phyloP scores from a whole-genome alignment of 2,329 filamentous ascomycete genomes.

The Fusarium guadeloupense region DNA sequence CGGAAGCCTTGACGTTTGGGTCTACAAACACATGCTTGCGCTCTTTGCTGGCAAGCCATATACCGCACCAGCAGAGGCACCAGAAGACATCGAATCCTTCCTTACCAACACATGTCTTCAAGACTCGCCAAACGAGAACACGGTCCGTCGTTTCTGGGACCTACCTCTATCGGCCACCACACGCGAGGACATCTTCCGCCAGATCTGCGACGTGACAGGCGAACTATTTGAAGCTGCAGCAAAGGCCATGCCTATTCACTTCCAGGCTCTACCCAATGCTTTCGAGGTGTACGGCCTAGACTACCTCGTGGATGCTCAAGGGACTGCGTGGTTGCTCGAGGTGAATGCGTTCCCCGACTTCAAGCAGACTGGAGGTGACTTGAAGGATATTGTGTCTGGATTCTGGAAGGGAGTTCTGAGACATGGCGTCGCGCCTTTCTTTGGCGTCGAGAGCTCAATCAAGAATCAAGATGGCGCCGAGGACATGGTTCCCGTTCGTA shows the following conservation, averaged over 20 bases:
- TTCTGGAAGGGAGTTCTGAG: slow-evolving; percentile 81
- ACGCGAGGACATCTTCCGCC: slow-evolving; percentile 71
- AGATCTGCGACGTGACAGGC: slow-evolving; percentile 78
- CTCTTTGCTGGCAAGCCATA: slow-evolving; percentile 87
- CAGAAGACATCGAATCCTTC: slow-evolving; percentile 72
- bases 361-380: slow-evolving; percentile 85
- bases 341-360: slow-evolving; percentile 98
- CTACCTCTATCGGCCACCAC: slow-evolving; percentile 61
- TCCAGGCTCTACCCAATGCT: slow-evolving; percentile 85
- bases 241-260: slow-evolving; percentile 84
- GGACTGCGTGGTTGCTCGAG: slow-evolving; percentile 80
- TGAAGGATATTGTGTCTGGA: slow-evolving; percentile 75
- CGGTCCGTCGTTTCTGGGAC: slow-evolving; percentile 79
- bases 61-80: slow-evolving; percentile 65
- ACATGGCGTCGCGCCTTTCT: slow-evolving; percentile 73
- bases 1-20: slow-evolving; percentile 81
- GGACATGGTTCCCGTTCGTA: slow-evolving; percentile 62
- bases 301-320: slow-evolving; percentile 78
- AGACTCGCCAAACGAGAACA: slow-evolving; percentile 65
- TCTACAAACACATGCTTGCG: slow-evolving; percentile 91
- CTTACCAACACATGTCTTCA: slow-evolving; percentile 97
- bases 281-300: slow-evolving; percentile 95
- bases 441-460: slow-evolving; percentile 52
- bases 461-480: slow-evolving; percentile 44
- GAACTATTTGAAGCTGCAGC: slow-evolving; percentile 90